Conservation (phyloP, 768 basidiomycete genomes). For the Suillus paluster region DNA sequence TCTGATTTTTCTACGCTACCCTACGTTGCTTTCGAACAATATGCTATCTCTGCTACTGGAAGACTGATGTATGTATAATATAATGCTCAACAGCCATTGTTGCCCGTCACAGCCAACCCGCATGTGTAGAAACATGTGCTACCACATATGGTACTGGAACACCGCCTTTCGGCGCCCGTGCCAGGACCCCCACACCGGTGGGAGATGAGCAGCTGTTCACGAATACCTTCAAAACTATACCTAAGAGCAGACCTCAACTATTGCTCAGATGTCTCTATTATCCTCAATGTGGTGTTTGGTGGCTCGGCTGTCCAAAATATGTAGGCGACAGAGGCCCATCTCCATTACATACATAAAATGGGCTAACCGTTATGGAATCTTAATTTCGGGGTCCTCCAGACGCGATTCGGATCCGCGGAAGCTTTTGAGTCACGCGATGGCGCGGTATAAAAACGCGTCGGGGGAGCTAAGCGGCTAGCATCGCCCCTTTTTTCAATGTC, state of each 20-base stretch:
- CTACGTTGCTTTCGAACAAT: not conserved
- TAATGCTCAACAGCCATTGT: conserved; percentile 8
- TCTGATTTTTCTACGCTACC: not conserved
- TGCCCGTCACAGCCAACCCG: not conserved
- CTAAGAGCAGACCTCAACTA: not conserved
- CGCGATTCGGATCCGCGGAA: conserved; percentile 24
- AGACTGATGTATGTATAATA: conserved; percentile 13
- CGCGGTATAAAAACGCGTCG: conserved; percentile 36
- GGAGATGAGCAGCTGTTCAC: not conserved
- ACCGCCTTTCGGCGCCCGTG: not conserved
- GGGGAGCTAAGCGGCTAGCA: conserved; percentile 19
- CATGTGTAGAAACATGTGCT: conserved; percentile 17
- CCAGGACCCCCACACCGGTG: conserved; percentile 9
- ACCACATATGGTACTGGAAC: not conserved
- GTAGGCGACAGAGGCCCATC: not conserved
- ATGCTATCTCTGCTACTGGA: conserved; percentile 8
- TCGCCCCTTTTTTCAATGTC: conserved; percentile 47
- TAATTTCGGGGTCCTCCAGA: conserved; percentile 19
- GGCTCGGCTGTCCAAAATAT: not conserved
- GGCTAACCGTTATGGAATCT: not conserved
- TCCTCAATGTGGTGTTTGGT: not conserved
- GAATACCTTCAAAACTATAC: not conserved
- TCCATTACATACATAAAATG: not conserved
- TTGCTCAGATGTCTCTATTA: not conserved
- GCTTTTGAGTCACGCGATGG: conserved; percentile 26